These are phyloP conservation scores for Amphicarpaea edgeworthii DNA, from an alignment of 306 rosid genomes.

Conservation along the genomic window DNA sequence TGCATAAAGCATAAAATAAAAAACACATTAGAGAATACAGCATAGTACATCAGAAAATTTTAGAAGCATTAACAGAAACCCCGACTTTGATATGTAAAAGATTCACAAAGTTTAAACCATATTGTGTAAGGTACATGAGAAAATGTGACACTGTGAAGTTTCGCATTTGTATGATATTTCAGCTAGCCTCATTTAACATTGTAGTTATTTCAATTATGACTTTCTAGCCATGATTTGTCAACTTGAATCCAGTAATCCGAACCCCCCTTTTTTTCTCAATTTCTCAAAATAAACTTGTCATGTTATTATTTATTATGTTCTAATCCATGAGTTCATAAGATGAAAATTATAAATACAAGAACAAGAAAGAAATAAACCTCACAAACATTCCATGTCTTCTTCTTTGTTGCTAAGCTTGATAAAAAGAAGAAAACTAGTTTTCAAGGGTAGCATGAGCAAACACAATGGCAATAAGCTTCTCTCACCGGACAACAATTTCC, in stretches of 20 bases:
- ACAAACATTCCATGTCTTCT: neutral
- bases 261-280: no score
- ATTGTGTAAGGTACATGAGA: no score
- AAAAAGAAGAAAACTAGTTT: neutral
- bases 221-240: neutral
- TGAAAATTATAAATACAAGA: neutral
- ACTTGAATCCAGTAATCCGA: neutral
- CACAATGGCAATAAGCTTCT: neutral
- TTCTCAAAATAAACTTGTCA: no score
- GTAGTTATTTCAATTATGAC: neutral
- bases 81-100: neutral
- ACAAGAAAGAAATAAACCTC: neutral
- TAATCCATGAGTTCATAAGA: neutral
- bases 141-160: no score
- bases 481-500: neutral
- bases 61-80: no score
- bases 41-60: no score
- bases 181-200: neutral
- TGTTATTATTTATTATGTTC: no score
- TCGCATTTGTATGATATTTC: neutral
- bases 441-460: neutral
- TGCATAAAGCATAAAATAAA: no score
- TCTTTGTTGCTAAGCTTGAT: neutral
- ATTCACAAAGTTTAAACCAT: neutral
- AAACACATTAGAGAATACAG: no score